Evolutionary conservation across 495 filamentous ascomycete genomes (phyloP).

Genomic region (Barbatosphaeria neglecta): DNA sequence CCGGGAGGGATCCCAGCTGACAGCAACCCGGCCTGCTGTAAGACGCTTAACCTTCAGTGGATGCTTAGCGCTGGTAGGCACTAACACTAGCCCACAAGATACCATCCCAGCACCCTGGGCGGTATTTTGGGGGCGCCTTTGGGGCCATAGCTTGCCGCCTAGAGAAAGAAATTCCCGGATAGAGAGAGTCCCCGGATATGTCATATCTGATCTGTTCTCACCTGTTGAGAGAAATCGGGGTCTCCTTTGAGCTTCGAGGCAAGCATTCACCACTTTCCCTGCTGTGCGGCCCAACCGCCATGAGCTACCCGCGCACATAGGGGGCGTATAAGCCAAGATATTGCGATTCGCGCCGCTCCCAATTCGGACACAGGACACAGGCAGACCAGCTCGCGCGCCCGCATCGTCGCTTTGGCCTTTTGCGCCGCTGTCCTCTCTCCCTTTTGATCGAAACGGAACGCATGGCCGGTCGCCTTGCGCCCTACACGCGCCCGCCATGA

Average conservation of each 20-base stretch:
- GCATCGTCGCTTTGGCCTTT: not conserved
- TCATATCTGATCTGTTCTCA: not conserved
- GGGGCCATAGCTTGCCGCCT: not conserved
- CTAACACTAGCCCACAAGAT: no score
- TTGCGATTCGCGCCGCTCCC: not conserved
- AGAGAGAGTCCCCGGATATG: no score
- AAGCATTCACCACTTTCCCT: not conserved
- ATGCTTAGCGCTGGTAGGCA: no score
- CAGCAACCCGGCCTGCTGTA: no score
- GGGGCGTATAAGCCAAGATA: not conserved
- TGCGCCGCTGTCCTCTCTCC: not conserved
- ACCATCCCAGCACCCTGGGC: no score
- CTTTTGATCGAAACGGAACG: constrained; percentile 7
- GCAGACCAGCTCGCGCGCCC: not conserved
- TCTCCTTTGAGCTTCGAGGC: not conserved
- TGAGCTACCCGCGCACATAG: not conserved
- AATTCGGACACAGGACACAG: not conserved
- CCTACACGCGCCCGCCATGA: constrained; percentile 48
- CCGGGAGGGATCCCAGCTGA: no score
- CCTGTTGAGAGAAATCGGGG: not conserved
- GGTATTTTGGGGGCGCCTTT: no score
- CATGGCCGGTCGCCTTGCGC: constrained; percentile 24
- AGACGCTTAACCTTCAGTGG: no score
- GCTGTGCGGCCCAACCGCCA: not conserved
- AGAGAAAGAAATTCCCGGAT: not conserved